Percentiles rank a stretch among this genome's conserved stretches.
Conservation (phyloP, 331 rosid genomes). For the Erythrophleum ivorense region DNA sequence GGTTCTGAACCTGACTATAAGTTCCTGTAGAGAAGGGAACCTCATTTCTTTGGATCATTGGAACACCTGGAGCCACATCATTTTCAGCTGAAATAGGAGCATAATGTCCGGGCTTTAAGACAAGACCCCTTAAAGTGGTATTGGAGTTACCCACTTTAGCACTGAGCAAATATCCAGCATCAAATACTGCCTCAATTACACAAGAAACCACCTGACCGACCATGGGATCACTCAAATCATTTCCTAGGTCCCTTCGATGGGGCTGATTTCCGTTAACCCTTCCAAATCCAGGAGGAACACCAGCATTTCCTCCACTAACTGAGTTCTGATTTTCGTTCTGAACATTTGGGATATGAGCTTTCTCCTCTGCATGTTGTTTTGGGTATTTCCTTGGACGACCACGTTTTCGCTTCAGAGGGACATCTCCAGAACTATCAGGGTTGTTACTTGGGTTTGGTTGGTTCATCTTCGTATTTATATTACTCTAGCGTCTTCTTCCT, state of each 20-base stretch:
- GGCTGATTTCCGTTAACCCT: constrained; percentile 59
- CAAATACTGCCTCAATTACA: constrained; percentile 88
- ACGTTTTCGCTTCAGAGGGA: constrained; percentile 85
- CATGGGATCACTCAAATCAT: constrained; percentile 49
- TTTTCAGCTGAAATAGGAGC: constrained; percentile 75
- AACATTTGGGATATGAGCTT: constrained; percentile 40
- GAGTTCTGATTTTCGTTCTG: constrained; percentile 50
- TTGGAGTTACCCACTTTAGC: constrained; percentile 78
- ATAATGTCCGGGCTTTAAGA: constrained; percentile 83
- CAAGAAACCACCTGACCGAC: constrained; percentile 84
- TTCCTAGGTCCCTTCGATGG: constrained; percentile 54
- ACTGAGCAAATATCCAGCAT: constrained; percentile 88
- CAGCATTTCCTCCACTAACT: constrained; percentile 44
- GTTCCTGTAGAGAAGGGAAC: constrained; percentile 57
- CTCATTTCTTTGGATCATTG: constrained; percentile 74
- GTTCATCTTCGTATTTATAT: constrained; percentile 53
- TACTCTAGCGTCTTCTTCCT: background rate
- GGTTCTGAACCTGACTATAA: constrained; percentile 48
- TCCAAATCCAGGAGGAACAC: constrained; percentile 61
- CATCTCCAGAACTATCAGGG: constrained; percentile 62
- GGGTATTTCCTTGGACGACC: constrained; percentile 98
- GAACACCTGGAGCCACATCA: constrained; percentile 87
- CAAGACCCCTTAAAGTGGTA: constrained; percentile 79
- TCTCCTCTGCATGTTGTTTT: constrained; percentile 52
- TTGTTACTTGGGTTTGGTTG: constrained; percentile 57